Evolutionary conservation across 2,329 filamentous ascomycete genomes (phyloP).

Genomic region (Nakataea oryzae): DNA sequence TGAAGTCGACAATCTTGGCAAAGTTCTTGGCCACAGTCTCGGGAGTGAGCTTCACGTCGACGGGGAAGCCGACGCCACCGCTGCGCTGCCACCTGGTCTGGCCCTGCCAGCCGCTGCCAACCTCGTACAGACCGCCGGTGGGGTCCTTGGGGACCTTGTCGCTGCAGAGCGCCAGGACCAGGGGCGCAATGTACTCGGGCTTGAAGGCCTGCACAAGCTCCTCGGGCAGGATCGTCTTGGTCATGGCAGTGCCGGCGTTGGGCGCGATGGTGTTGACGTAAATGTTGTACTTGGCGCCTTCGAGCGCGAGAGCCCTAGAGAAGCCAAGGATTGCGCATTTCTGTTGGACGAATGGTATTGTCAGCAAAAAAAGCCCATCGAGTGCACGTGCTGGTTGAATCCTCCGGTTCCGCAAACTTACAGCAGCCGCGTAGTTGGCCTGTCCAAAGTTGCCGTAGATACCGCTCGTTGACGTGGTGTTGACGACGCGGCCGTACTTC

Average conservation of each 20-base stretch:
- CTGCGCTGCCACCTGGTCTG: slow-evolving; percentile 91
- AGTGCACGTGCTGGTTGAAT: background rate
- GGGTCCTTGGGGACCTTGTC: slow-evolving; percentile 78
- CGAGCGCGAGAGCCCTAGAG: slow-evolving; percentile 82
- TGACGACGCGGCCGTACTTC: slow-evolving; percentile 94
- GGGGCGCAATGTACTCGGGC: slow-evolving; percentile 92
- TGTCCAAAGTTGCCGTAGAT: slow-evolving; percentile 99
- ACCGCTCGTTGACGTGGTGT: slow-evolving; percentile 93
- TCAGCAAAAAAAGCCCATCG: slow-evolving; percentile 13
- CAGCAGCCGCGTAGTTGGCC: slow-evolving; percentile 88
- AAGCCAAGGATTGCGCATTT: slow-evolving; percentile 92
- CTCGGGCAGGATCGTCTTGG: slow-evolving; percentile 84
- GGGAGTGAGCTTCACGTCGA: slow-evolving; percentile 72
- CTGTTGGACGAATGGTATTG: slow-evolving; percentile 23
- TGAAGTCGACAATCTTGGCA: slow-evolving; percentile 75
- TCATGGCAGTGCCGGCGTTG: slow-evolving; percentile 95
- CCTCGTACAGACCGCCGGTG: slow-evolving; percentile 86
- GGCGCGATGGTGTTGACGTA: slow-evolving; percentile 96
- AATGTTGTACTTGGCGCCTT: slow-evolving; percentile 96
- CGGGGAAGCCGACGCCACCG: slow-evolving; percentile 82
- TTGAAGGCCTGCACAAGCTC: slow-evolving; percentile 99
- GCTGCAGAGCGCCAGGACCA: slow-evolving; percentile 74
- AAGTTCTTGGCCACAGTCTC: slow-evolving; percentile 72
- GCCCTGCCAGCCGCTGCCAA: slow-evolving; percentile 87
- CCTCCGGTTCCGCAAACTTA: slow-evolving; percentile 31